Evolutionary conservation across 306 rosid genomes (phyloP).

Genomic region (Dryas alaskensis): DNA sequence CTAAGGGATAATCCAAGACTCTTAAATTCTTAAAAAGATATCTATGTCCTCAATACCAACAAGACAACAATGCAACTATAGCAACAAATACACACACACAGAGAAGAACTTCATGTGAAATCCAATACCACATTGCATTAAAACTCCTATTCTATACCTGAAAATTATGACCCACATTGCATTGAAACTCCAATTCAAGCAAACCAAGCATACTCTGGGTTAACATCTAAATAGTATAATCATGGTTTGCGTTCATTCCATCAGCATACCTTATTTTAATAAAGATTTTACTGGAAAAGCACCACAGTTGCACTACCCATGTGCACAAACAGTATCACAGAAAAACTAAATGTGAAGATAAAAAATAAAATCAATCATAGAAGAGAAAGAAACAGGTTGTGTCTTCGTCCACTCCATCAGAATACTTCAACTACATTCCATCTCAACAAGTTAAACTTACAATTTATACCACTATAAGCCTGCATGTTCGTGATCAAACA

Average conservation of each 20-base stretch:
- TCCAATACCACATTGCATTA: neutral
- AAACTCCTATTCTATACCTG: neutral
- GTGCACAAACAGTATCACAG: neutral
- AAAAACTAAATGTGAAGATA: neutral
- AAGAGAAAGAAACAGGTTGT: neutral
- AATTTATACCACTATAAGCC: constrained; percentile 19
- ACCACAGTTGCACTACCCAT: neutral
- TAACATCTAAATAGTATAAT: neutral
- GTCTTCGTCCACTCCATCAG: constrained; percentile 6
- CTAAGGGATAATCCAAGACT: neutral
- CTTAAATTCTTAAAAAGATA: neutral
- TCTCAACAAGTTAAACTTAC: neutral
- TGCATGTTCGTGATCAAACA: constrained; percentile 21
- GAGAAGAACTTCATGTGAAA: neutral
- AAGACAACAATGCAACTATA: neutral
- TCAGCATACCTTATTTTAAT: neutral
- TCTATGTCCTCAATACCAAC: neutral
- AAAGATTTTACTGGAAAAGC: neutral
- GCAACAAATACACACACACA: neutral
- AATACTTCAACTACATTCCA: constrained; percentile 21
- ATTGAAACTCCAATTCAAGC: neutral
- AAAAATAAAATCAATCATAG: neutral
- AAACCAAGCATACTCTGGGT: neutral
- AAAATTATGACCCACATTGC: neutral
- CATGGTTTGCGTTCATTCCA: neutral